phyloP scores from a whole-genome alignment of 1,284 basidiomycete species.

The Cutaneotrichosporon sp. region DNA sequence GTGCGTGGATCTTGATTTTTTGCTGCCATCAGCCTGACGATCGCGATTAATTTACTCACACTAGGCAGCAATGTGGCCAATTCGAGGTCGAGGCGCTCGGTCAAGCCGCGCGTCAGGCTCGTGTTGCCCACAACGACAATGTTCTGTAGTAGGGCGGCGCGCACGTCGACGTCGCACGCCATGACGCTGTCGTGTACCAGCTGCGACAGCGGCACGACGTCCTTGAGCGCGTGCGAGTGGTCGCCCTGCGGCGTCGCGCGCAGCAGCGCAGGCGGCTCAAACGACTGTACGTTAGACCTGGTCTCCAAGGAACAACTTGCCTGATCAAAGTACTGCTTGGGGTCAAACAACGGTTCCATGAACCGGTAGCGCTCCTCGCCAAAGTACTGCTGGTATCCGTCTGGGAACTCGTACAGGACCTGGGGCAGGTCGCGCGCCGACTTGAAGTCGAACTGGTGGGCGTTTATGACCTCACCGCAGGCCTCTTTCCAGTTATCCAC shows the following conservation, averaged over 20 bases:
- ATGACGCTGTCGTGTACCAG: slow-evolving; percentile 75
- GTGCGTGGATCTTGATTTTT: slow-evolving; percentile 74
- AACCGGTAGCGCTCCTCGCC: slow-evolving; percentile 74
- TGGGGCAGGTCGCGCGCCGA: slow-evolving; percentile 35
- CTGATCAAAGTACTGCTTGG: slow-evolving; percentile 63
- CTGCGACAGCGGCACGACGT: slow-evolving; percentile 59
- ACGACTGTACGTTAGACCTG: slow-evolving; percentile 13
- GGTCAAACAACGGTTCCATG: slow-evolving; percentile 85
- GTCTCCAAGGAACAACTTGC: background rate
- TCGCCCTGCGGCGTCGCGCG: slow-evolving; percentile 44
- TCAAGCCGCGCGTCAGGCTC: slow-evolving; percentile 76
- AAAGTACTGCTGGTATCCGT: slow-evolving; percentile 83
- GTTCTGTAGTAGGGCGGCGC: slow-evolving; percentile 82
- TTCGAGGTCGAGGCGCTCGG: slow-evolving; percentile 77
- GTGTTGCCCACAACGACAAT: slow-evolving; percentile 92
- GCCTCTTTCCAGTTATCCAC: slow-evolving; percentile 93
- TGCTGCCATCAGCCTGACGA: slow-evolving; percentile 28
- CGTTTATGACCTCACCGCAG: slow-evolving; percentile 63
- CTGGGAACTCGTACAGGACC: slow-evolving; percentile 82
- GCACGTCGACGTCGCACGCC: slow-evolving; percentile 84
- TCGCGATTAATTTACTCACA: slow-evolving; percentile 52
- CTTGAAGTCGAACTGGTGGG: slow-evolving; percentile 34
- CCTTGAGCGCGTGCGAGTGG: slow-evolving; percentile 58
- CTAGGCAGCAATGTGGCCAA: slow-evolving; percentile 71
- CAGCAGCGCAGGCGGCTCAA: slow-evolving; percentile 36